Evolutionary conservation across 345 rosid species (phyloP), one percentile per base, ranked within the genome.

Genomic region (Salix caprea): DNA sequence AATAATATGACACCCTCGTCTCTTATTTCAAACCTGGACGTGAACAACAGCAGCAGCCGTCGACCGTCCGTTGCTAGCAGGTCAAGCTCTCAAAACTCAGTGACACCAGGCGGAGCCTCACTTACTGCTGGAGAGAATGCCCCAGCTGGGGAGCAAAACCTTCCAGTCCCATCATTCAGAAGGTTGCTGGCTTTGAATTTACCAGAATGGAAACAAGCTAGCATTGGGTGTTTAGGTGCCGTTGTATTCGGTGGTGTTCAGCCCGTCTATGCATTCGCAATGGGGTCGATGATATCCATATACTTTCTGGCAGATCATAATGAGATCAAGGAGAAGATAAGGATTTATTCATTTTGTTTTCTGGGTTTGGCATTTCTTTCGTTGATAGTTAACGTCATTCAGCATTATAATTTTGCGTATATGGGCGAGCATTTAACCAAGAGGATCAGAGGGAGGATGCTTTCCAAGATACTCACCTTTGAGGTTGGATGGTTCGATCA

Each of bases 71-170:
- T 83, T 23, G 76, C 84, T 40, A 91, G 92, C 75, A 75, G 84
- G 42, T 85, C 94, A 65, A 91, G 89, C 83, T 87, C 96, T 1
- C 76, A 86, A 56, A 86, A 85, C 64, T 88, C 92, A 4, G n/a
- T 56, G 7, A 75, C 79, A 30, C 81, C 68, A 52, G 76, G 80
- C 15, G 39, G 76, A 62, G 68, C 9, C 34, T 72, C 67, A 19
- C n/a, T 28, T 11, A 13, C 44, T 18, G 67, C 50, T 13, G 74
- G 70, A 21, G 18, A 12, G 16, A 62, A 28, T 69, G 61, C 54
- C 71, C 21, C 65, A 15, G 44, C 39, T 13, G 75, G 74, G 52
- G 75, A 76, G 71, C 77, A 61, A 67, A 61, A 70, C 1, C 67
- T 71, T 50, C 54, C 67, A 0, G 73, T 64, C n/a, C 84, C 85